Evolutionary conservation across 1,284 basidiomycete species (phyloP).

Genomic region (Malassezia caprae): DNA sequence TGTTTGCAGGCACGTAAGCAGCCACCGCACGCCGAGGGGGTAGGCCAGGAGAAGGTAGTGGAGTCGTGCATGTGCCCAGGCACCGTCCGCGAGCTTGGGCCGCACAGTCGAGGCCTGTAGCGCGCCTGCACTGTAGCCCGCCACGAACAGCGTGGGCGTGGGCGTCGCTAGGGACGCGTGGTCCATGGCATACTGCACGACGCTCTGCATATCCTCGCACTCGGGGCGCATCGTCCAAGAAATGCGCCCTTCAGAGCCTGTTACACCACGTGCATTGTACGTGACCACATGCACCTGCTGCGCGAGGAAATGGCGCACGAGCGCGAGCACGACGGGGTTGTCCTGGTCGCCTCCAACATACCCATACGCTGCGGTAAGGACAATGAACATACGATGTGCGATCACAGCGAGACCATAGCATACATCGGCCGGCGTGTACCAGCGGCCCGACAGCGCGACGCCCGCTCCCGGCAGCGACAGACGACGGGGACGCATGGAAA

Average conservation of each 20-base stretch:
- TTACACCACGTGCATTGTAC: constrained; percentile 16
- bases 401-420: constrained; percentile 8
- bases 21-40: constrained; percentile 19
- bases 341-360: constrained; percentile 15
- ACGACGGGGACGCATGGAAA: neutral
- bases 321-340: constrained; percentile 14
- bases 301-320: neutral
- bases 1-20: constrained; percentile 9
- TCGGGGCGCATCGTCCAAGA: constrained; percentile 19
- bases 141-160: neutral
- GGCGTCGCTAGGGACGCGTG: neutral
- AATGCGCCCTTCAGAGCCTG: constrained; percentile 1
- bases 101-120: constrained; percentile 12
- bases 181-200: neutral
- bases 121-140: constrained; percentile 20
- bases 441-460: constrained; percentile 2
- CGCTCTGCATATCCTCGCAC: constrained; percentile 11
- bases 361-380: constrained; percentile 7
- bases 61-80: neutral
- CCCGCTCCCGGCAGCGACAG: neutral
- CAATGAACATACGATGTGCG: constrained; percentile 9
- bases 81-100: neutral
- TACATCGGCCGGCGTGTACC: neutral
- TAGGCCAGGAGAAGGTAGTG: constrained; percentile 19
- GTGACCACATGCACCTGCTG: constrained; percentile 7